Evolutionary conservation across 805 yeast genomes (phyloP), one percentile per base, ranked within the genome.

Genomic region (Yamadazyma tumulicola): DNA sequence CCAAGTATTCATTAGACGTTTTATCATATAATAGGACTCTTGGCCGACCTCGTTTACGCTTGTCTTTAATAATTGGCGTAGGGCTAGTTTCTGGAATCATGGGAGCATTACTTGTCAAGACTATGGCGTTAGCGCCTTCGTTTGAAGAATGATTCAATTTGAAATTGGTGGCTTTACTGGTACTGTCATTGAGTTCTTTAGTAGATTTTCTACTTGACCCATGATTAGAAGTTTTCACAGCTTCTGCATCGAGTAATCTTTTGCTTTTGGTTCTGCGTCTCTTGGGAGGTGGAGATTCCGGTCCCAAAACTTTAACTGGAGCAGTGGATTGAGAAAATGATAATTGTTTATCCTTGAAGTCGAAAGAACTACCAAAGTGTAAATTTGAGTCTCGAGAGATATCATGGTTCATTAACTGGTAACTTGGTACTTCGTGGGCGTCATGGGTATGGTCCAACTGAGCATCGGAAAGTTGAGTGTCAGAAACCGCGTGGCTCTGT

Each of bases 11-110:
- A 36, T 61, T 59, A 8, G 70, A 55, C n/a, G 74, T 27, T 1
- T 69, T 67, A 41, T 66, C 71, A 26, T 61, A 55, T 16, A 66
- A 57, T 28, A 64, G 50, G 38, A 64, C 59, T 46, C 54, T 63
- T 13, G 72, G 72, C 29, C 72, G 54, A 6, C 72, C 72, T 32
- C 72, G 48, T 41, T 59, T 64, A 48, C 60, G 61, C 18, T 49
- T 50, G 22, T 51, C 54, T 14, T 31, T 22, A 20, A 20, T 11
- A 20, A 24, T 12, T 13, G 27, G 27, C 6, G 27, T 13, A 24
- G 27, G 8, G 6, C 16, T 7, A 11, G 6, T 24, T 10, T 32
- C 35, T 25, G 20, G 22, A 15, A 23, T 22, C 9, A 21, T 21
- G n/a, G 12, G 22, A 14, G n/a, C n/a, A n/a, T n/a, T n/a, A n/a